Base-by-base conservation (phyloP, 768 basidiomycete species). In the Tephrocybe sp. region DNA sequence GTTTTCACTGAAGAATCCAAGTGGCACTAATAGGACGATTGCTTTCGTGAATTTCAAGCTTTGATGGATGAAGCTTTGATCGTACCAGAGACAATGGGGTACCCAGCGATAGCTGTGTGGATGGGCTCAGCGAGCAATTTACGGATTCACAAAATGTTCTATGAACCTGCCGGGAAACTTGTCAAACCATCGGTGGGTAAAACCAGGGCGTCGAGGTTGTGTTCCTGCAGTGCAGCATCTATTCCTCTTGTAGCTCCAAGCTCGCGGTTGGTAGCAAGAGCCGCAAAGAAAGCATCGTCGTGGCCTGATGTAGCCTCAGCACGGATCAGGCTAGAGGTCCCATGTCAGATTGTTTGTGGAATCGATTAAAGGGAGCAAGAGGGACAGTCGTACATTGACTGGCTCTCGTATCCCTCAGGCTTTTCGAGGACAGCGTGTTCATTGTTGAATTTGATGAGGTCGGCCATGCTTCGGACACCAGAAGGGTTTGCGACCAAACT, bases 71-170 rank as follows among this genome's bases (percentile, higher is more conserved):
- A 34, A 21, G 27, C 13, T n/a, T 24, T 5, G 4, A 25, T 55
- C 69, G 53, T 27, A 80, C 83, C 83, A 25, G 84, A 83, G 30
- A 86, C 67, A 42, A 84, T 78, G 2, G 85, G 84, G 53, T 84
- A 86, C 5, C 83, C 85, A 4, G 80, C 79, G 47, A 84, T 76
- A 4, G 83, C 84, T n/a, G n/a, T n/a, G n/a, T n/a, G n/a, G n/a
- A n/a, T 65, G 65, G 3, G 34, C 12, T 50, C 5, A 12, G 54
- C n/a, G n/a, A n/a, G n/a, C n/a, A 45, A 24, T 24, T n/a, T 51
- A 62, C 38, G 40, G 28, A 22, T 11, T 16, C 25, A 13, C 1
- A 35, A 5, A 2, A 7, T 12, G 25, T 12, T 30, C 15, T 2
- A 1, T 58, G 37, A 45, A 72, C 74, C 74, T 52, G 72, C 67